A percentile compares a stretch with the other conserved stretches of the same genome.
phyloP scores from a whole-genome alignment of 805 yeast species.

The Metschnikowia lachancei region DNA sequence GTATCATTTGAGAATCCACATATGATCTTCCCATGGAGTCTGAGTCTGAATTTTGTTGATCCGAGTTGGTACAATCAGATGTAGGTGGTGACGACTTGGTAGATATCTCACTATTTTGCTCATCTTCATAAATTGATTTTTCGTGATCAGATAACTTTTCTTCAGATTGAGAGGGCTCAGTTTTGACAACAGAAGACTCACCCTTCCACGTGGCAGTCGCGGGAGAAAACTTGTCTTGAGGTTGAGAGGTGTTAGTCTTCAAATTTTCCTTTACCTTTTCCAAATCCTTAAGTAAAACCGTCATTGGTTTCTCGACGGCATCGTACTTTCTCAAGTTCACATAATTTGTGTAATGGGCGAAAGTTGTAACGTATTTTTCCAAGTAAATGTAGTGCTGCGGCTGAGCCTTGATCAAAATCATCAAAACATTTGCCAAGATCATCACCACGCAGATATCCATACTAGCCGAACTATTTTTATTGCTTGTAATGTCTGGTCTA shows the following conservation, averaged over 20 bases:
- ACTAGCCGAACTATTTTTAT: slow-evolving; percentile 14
- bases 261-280: slow-evolving; percentile 10
- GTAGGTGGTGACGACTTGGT: slow-evolving; percentile 5
- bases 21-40: background rate
- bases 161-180: background rate
- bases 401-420: slow-evolving; percentile 17
- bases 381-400: slow-evolving; percentile 20
- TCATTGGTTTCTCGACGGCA: slow-evolving; percentile 16
- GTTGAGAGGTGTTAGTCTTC: background rate
- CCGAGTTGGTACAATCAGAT: background rate
- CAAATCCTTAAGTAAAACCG: slow-evolving; percentile 11
- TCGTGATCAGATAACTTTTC: slow-evolving; percentile 1
- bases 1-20: background rate
- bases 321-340: slow-evolving; percentile 20
- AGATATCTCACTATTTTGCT: background rate
- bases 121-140: background rate
- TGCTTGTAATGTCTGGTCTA: background rate
- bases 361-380: slow-evolving; percentile 17
- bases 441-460: slow-evolving; percentile 19
- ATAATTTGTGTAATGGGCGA: slow-evolving; percentile 15
- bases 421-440: slow-evolving; percentile 15
- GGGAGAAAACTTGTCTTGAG: background rate
- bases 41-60: background rate
- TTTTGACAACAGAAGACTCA: too few species aligned
- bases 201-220: too few species aligned